Conservation (phyloP, 257 asterid species). For the Petunia axillaris region DNA sequence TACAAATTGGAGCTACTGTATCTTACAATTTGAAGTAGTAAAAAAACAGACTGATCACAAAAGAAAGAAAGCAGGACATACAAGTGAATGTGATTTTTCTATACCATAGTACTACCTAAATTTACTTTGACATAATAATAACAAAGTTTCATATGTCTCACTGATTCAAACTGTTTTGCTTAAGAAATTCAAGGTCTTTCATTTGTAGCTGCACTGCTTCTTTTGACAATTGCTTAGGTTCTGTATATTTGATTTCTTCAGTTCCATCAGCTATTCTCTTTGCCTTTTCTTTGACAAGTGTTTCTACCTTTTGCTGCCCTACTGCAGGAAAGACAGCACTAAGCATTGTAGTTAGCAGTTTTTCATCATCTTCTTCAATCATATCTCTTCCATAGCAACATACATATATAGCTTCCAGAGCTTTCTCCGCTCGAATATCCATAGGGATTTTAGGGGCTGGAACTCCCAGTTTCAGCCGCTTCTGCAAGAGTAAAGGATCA, state of each 20-base stretch:
- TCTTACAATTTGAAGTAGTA: not conserved
- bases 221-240: constrained; percentile 68
- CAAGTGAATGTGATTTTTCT: constrained; percentile 5
- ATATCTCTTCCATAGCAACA: constrained; percentile 74
- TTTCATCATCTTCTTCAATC: constrained; percentile 75
- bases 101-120: not conserved
- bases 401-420: constrained; percentile 81
- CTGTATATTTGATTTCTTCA: constrained; percentile 61
- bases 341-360: constrained; percentile 61
- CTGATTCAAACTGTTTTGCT: constrained; percentile 33
- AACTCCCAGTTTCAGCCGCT: constrained; percentile 55
- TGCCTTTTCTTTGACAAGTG: constrained; percentile 70
- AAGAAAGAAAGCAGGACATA: constrained; percentile 1
- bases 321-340: constrained; percentile 73
- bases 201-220: constrained; percentile 90
- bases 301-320: constrained; percentile 52
- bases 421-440: constrained; percentile 86
- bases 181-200: constrained; percentile 90
- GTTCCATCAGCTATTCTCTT: constrained; percentile 69
- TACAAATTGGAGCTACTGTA: constrained; percentile 6
- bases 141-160: not conserved
- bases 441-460: constrained; percentile 69
- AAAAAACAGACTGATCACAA: not conserved
- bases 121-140: not conserved
- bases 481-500: constrained; percentile 44